Evolutionary conservation across 306 rosid species (phyloP).

Genomic region (Prunus salicina): DNA sequence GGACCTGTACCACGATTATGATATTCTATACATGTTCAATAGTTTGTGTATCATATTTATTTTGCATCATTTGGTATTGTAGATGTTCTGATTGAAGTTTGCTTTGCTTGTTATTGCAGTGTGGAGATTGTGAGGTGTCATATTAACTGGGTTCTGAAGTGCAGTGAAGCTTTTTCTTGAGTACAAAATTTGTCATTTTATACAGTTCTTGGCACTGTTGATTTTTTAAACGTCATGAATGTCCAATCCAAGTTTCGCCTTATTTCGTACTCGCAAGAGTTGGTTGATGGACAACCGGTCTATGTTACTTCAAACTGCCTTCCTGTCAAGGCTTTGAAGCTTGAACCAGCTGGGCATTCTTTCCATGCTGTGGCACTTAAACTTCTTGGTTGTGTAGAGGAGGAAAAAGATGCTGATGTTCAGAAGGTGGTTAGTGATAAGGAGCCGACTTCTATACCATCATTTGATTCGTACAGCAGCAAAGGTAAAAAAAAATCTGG

Average conservation of each 20-base stretch:
- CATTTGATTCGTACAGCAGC: constrained; percentile 81
- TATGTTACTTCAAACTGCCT: constrained; percentile 73
- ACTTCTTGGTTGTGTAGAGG: constrained; percentile 62
- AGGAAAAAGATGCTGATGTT: constrained; percentile 31
- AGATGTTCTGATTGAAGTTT: background rate
- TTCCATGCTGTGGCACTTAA: constrained; percentile 78
- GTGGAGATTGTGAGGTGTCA: background rate
- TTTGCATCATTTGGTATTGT: background rate
- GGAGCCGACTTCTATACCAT: constrained; percentile 55
- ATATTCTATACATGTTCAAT: background rate
- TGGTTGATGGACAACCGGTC: constrained; percentile 84
- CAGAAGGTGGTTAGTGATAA: constrained; percentile 53
- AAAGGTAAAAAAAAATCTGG: constrained; percentile 90
- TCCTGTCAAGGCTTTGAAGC: constrained; percentile 65
- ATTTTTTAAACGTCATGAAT: constrained; percentile 38
- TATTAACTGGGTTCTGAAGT: background rate
- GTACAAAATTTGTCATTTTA: constrained; percentile 4
- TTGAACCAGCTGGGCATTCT: constrained; percentile 90
- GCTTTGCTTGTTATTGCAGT: constrained; percentile 6
- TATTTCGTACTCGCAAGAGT: constrained; percentile 67
- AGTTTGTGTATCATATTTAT: background rate
- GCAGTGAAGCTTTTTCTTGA: background rate
- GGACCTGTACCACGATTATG: background rate
- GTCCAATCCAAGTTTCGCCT: constrained; percentile 39
- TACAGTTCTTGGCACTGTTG: constrained; percentile 16